Evolutionary conservation across 2,329 filamentous ascomycete genomes (phyloP), one percentile per base, ranked within the genome.

Genomic region (Colletotrichum agaves): DNA sequence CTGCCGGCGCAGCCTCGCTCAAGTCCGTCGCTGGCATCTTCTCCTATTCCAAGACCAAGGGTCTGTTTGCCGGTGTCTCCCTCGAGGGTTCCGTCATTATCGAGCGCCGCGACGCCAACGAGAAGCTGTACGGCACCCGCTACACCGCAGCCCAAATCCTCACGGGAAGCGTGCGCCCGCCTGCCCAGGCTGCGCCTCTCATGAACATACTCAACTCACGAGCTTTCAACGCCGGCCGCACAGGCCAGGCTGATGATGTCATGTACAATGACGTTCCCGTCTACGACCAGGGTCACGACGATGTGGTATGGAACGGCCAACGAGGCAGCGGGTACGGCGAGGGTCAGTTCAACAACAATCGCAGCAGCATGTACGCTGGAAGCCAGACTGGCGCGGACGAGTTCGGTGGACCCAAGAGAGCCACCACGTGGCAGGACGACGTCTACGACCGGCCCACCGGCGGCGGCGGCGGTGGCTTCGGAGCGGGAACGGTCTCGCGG

Each of bases 31-130:
- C 94, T 0, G 96, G 93, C 60, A 91, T 99, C 56, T 99, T 99
- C 84, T 93, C 93, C 75, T 99, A 99, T 85, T 96, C 92, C 78
- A 98, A 98, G 82, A 99, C 96, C 12, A 98, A 98, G 83, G 96
- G 96, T 19, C 83, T 99, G 35, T 99, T 99, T 74, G 96, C 96
- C 5, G 96, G 96, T 76, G 94, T 99, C 53, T 97, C 93, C 73
- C 83, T 99, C 72, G 96, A 99, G 79, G 96, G 96, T 21, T 95
- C 92, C 69, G 94, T 93, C 60, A 91, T 99, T 71, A 93, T 98
- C 71, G 96, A 99, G 82, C 89, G 96, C 71, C 91, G 94, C 81
- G 96, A 99, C 80, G 96, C 96, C 73, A 99, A 99, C 77, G 92
- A 97, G 81, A 97, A 97, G 82, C 87, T 99, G 69, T 99, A 99